Conservation (phyloP, 2,329 filamentous ascomycete species). For the Didymella keratinophila region DNA sequence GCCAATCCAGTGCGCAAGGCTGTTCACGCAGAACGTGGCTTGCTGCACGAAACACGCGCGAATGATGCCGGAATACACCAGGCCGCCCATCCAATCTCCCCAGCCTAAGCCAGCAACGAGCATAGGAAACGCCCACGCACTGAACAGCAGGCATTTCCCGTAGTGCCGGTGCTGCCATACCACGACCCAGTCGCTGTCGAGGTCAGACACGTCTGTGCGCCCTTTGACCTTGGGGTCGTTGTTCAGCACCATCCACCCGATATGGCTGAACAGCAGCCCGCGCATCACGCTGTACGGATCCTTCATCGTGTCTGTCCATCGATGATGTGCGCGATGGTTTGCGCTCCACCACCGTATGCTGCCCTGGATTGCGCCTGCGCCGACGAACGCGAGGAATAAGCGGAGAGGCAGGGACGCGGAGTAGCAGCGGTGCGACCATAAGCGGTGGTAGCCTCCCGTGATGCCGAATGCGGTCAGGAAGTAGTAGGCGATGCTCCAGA, state of each 20-base stretch:
- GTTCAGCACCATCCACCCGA: conserved; percentile 61
- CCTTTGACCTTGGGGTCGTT: conserved; percentile 60
- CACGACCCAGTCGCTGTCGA: conserved; percentile 59
- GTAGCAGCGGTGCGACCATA: conserved; percentile 68
- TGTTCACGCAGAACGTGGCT: conserved; percentile 62
- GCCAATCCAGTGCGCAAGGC: conserved; percentile 61
- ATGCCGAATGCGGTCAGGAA: conserved; percentile 78
- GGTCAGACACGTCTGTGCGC: conserved; percentile 59
- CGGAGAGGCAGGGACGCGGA: conserved; percentile 54
- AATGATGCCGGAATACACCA: conserved; percentile 59
- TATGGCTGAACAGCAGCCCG: conserved; percentile 57
- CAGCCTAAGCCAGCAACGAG: conserved; percentile 57
- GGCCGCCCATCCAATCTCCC: conserved; percentile 58
- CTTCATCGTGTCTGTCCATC: conserved; percentile 60
- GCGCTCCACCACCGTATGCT: conserved; percentile 59
- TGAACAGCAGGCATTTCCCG: conserved; percentile 53
- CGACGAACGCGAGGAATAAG: conserved; percentile 56
- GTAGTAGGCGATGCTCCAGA: conserved; percentile 80
- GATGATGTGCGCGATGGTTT: conserved; percentile 59
- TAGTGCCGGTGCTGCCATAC: conserved; percentile 58
- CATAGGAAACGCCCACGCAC: conserved; percentile 55
- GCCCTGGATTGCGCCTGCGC: conserved; percentile 58
- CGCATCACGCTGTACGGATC: conserved; percentile 60
- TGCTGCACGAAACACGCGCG: conserved; percentile 60
- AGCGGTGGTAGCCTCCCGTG: conserved; percentile 68